phyloP scores from a whole-genome alignment of 2,329 filamentous ascomycete genomes.

The Sporothrix dimorphospora region DNA sequence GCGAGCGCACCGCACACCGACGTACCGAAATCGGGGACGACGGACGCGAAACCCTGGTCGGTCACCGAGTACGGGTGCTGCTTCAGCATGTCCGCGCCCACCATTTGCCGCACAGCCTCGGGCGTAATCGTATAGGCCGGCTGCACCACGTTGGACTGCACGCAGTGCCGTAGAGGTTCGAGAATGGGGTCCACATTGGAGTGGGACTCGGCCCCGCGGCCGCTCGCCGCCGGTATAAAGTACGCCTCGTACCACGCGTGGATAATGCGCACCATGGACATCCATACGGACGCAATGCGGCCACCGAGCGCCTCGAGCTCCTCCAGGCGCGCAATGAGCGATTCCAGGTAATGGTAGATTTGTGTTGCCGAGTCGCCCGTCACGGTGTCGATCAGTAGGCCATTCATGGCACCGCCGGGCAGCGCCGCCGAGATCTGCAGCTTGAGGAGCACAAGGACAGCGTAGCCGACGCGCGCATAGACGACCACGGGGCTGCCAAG shows the following conservation, averaged over 20 bases:
- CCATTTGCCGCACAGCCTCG: not conserved
- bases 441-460: slow-evolving; percentile 30
- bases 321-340: slow-evolving; percentile 4
- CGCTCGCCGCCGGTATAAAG: slow-evolving; percentile 20
- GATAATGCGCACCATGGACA: slow-evolving; percentile 20
- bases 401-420: slow-evolving; percentile 29
- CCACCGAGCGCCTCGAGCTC: slow-evolving; percentile 11
- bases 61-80: not conserved
- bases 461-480: slow-evolving; percentile 31
- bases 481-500: slow-evolving; percentile 20
- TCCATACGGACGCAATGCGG: slow-evolving; percentile 26
- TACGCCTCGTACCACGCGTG: slow-evolving; percentile 27
- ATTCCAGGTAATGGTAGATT: slow-evolving; percentile 25
- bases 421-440: slow-evolving; percentile 29
- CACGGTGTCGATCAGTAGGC: slow-evolving; percentile 21
- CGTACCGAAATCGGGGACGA: not conserved
- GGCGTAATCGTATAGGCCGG: not conserved
- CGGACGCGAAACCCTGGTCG: not conserved
- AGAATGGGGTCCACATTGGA: slow-evolving; percentile 14
- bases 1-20: not conserved
- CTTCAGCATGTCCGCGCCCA: not conserved
- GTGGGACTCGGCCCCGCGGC: not conserved
- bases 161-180: slow-evolving; percentile 25
- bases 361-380: slow-evolving; percentile 25
- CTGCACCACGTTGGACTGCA: not conserved